Conservation (phyloP, 2,329 filamentous ascomycete species). For the Alternaria gaisen region DNA sequence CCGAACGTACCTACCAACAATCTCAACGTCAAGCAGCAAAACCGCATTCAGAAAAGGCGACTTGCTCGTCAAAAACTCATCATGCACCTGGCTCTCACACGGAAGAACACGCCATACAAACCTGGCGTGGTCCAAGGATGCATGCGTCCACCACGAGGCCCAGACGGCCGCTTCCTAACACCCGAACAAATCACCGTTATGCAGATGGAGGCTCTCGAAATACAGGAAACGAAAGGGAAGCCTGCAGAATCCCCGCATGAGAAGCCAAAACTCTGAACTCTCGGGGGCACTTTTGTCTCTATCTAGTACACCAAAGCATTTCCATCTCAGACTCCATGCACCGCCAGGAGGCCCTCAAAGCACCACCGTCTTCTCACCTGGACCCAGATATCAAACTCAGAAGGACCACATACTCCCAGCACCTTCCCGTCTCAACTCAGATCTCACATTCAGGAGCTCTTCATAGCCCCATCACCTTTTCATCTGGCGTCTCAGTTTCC, state of each 20-base stretch:
- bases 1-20: background rate
- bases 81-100: background rate
- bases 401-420: background rate
- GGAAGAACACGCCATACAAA: background rate
- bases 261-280: conserved; percentile 10
- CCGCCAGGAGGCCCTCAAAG: background rate
- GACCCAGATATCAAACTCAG: background rate
- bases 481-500: background rate
- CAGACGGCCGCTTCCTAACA: conserved; percentile 5
- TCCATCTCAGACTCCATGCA: background rate
- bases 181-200: conserved; percentile 1
- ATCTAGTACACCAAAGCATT: background rate
- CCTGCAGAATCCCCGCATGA: background rate
- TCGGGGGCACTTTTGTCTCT: background rate
- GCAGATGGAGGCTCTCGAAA: background rate
- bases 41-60: conserved; percentile 12
- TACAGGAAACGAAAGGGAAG: background rate
- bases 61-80: conserved; percentile 10
- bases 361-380: background rate
- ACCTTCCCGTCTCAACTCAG: background rate
- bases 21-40: conserved; percentile 13
- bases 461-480: background rate
- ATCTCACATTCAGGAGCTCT: background rate
- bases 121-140: background rate
- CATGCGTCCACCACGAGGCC: background rate